Percentiles rank a stretch among this genome's conserved stretches.
Evolutionary conservation across 2,329 filamentous ascomycete species (phyloP).

Genomic region (Botrytis paeoniae): DNA sequence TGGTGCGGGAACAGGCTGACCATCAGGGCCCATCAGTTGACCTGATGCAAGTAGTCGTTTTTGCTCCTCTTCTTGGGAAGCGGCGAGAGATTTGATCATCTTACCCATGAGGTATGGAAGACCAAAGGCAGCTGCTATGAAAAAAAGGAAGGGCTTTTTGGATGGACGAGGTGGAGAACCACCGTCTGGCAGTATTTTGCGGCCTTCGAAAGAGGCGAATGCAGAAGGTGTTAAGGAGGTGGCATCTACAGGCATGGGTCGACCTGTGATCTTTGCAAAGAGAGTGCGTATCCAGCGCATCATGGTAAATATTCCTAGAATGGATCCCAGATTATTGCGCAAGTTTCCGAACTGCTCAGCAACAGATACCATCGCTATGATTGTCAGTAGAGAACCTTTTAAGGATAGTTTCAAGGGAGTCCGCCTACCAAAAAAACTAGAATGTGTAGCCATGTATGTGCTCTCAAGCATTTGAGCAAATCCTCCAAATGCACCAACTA

Average conservation of each 20-base stretch:
- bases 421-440: conserved; percentile 88
- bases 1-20: conserved; percentile 45
- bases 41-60: conserved; percentile 54
- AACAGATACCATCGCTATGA: conserved; percentile 89
- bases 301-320: conserved; percentile 91
- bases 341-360: conserved; percentile 96
- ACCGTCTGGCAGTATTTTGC: conserved; percentile 60
- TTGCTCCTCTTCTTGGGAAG: conserved; percentile 81
- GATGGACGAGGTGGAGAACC: conserved; percentile 66
- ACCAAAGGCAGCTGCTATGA: conserved; percentile 89
- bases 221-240: conserved; percentile 83
- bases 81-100: conserved; percentile 80
- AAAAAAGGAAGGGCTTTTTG: conserved; percentile 94
- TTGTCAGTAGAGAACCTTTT: conserved; percentile 25
- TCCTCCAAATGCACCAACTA: conserved; percentile 93
- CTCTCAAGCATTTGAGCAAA: conserved; percentile 99
- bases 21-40: conserved; percentile 50
- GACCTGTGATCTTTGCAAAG: conserved; percentile 88
- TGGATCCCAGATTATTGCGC: conserved; percentile 86
- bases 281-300: conserved; percentile 93
- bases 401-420: neutral
- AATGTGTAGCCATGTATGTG: conserved; percentile 99
- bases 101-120: conserved; percentile 97
- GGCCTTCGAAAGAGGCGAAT: conserved; percentile 85
- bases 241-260: conserved; percentile 83